Base-by-base conservation (phyloP, 2,329 filamentous ascomycete species). In the Bipolaris oryzae region DNA sequence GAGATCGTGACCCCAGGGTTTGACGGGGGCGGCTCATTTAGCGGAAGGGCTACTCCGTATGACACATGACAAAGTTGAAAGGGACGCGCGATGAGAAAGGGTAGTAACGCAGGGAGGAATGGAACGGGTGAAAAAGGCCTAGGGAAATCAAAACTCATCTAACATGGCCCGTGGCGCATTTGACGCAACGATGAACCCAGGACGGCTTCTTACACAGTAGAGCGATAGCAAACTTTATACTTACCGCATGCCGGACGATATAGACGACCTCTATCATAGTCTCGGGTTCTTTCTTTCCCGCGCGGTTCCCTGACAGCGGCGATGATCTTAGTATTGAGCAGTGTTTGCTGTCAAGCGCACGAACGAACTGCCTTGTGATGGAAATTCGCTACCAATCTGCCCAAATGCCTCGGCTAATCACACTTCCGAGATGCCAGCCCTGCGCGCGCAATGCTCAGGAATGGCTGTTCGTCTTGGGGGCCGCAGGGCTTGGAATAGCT, bases 241-340 rank as follows among this genome's bases (percentile, higher is more conserved):
- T 74, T 79, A 82, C 80, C 28, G 79, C 81, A 67, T 83, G 81
- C 47, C 81, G 72, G 23, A 81, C 77, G 50, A 82, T 74, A 66
- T 82, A 82, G 55, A 83, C 79, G 11, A 74, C 74, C 66, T 83
- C 79, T 56, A 83, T 71, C 73, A 76, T 76, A 33, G 43, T 69
- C 42, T 33, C 16, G 50, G 25, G 10, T 42, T 31, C 5, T 39
- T 37, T 34, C 46, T n/a, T 43, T 23, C 18, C 34, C 31, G 54
- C 52, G 10, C 33, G 20, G 43, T 50, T 41, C 48, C 25, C 55
- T 35, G 41, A 51, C 25, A 7, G 34, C 16, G 5, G 20, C 34
- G 28, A 50, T 37, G 46, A 20, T 57, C 25, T 41, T 50, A 52
- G 34, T 53, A 45, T 41, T 33, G 43, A 42, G 55, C n/a, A 55